phyloP scores from a whole-genome alignment of 805 yeast genomes.

The Saturnispora hagleri region DNA sequence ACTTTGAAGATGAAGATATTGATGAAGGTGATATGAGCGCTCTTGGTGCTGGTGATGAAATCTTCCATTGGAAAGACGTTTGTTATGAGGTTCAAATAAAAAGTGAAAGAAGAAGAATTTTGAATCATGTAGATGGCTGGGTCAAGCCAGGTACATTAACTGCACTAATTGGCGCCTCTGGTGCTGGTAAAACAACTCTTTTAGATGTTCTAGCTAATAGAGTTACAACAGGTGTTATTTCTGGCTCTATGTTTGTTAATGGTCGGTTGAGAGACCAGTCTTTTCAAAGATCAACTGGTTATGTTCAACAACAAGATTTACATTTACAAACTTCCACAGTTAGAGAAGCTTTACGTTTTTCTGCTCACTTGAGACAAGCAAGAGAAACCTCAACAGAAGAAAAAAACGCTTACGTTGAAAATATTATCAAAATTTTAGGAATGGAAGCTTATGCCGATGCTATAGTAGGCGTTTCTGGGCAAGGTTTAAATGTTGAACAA shows the following conservation, averaged over 20 bases:
- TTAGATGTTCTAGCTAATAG: conserved; percentile 46
- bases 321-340: conserved; percentile 45
- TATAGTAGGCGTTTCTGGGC: conserved; percentile 39
- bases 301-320: conserved; percentile 53
- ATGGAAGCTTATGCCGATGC: conserved; percentile 50
- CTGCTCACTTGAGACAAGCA: conserved; percentile 42
- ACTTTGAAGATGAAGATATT: conserved; percentile 4
- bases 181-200: conserved; percentile 53
- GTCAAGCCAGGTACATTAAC: conserved; percentile 77
- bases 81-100: conserved; percentile 62
- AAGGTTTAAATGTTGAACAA: conserved; percentile 47
- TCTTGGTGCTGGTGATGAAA: conserved; percentile 32
- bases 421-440: conserved; percentile 39
- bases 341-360: conserved; percentile 43
- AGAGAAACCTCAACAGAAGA: conserved; percentile 32
- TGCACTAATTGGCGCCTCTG: conserved; percentile 62
- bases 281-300: conserved; percentile 47
- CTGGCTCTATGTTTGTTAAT: conserved; percentile 51
- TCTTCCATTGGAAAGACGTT: conserved; percentile 72
- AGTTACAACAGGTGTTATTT: conserved; percentile 45
- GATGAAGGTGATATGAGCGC: conserved; percentile 25
- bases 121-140: conserved; percentile 69
- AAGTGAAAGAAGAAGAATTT: conserved; percentile 48
- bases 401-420: conserved; percentile 43
- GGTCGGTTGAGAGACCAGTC: conserved; percentile 40